Conservation (phyloP, 345 rosid species). For the Acer yangbiense region DNA sequence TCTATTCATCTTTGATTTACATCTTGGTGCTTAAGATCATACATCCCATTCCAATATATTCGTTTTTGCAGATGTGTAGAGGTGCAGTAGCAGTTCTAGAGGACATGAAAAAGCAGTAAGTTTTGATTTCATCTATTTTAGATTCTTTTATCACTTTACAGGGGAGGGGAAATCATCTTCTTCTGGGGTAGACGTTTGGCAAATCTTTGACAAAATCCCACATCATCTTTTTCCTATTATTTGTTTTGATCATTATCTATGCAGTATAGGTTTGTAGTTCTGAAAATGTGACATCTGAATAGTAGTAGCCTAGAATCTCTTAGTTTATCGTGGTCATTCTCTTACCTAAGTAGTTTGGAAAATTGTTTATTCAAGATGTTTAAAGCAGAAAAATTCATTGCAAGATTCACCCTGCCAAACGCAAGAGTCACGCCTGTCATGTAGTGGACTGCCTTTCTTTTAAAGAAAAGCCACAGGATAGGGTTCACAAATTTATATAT, state of each 20-base stretch:
- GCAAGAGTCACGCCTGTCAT: background rate
- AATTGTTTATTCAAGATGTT: background rate
- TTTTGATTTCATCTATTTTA: conserved; percentile 18
- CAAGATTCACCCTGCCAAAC: background rate
- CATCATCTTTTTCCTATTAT: background rate
- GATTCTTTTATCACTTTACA: conserved; percentile 13
- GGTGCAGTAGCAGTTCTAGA: conserved; percentile 86
- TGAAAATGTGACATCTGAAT: background rate
- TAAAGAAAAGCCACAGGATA: too few relatives aligned
- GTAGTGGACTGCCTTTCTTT: too few relatives aligned
- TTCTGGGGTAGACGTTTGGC: background rate
- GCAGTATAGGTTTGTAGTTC: background rate
- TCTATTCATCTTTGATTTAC: conserved; percentile 7
- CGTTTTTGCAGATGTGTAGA: conserved; percentile 66
- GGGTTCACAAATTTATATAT: too few relatives aligned
- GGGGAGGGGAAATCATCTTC: conserved; percentile 18
- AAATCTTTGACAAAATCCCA: background rate
- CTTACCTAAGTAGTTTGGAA: background rate
- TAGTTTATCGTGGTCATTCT: background rate
- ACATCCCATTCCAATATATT: conserved; percentile 17
- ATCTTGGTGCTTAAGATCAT: conserved; percentile 11
- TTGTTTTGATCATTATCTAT: background rate
- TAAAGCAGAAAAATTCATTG: background rate
- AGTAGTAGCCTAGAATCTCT: background rate
- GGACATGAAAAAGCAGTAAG: conserved; percentile 84